These are phyloP conservation scores for Sclerotinia subarctica DNA, from an alignment of 2,329 filamentous ascomycete species.

Conservation along the genomic window DNA sequence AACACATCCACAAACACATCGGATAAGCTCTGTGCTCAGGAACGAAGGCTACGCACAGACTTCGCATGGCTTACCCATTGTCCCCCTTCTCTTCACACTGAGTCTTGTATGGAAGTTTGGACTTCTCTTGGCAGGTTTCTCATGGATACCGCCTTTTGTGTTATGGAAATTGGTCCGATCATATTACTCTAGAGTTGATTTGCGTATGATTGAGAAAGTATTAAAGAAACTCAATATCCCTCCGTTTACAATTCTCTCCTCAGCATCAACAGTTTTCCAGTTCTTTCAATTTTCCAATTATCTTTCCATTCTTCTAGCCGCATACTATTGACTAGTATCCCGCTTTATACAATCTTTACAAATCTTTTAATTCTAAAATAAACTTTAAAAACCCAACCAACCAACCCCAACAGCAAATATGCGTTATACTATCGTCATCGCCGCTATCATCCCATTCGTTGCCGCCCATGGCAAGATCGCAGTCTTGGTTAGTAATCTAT, in stretches of 20 bases:
- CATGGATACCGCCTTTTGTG: background rate
- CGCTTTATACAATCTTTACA: conserved; percentile 31
- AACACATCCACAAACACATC: background rate
- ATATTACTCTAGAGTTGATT: background rate
- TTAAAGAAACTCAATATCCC: conserved; percentile 32
- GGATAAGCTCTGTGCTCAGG: conserved; percentile 1
- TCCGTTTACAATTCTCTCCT: conserved; percentile 28
- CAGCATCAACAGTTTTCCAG: conserved; percentile 34
- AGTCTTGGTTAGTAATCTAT: conserved; percentile 29
- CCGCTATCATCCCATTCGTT: conserved; percentile 54
- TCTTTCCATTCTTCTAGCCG: conserved; percentile 28
- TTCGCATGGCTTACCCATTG: conserved; percentile 1
- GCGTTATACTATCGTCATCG: conserved; percentile 35
- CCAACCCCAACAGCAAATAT: conserved; percentile 30
- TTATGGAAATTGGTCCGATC: background rate
- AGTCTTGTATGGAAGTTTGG: conserved; percentile 17
- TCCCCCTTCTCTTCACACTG: conserved; percentile 1
- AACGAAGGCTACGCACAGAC: conserved; percentile 6
- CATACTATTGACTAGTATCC: conserved; percentile 37
- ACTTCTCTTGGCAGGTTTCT: conserved; percentile 25
- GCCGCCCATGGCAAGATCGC: conserved; percentile 60
- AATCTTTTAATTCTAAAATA: conserved; percentile 22
- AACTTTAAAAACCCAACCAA: conserved; percentile 10
- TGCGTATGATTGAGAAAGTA: conserved; percentile 24
- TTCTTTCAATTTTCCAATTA: conserved; percentile 24